Evolutionary conservation across 495 filamentous ascomycete species (phyloP), one percentile per base, ranked within the genome.

Genomic region (Aspergillus asperescens): DNA sequence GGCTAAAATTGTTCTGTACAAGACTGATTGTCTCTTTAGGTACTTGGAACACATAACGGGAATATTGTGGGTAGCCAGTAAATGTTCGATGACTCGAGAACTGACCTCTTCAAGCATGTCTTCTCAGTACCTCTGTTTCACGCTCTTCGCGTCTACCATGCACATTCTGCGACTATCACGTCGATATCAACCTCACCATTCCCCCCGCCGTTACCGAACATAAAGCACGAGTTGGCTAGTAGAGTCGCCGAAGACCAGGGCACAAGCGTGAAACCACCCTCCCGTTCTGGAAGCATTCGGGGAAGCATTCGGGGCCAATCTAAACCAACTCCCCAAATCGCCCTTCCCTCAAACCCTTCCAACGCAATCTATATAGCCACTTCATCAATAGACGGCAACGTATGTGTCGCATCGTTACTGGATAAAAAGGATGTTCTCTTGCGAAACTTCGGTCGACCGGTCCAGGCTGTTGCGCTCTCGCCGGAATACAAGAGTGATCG

Each of bases 11-110:
- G 13, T 27, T 38, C 27, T 23, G 9, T 24, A 15, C 24, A 5
- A 48, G 37, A 38, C 62, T 70, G 53, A 69, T 19, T 22, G 46
- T 4, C 12, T 60, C 32, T 58, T 24, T 69, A 94, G 89, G 86
- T 97, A 49, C 74, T 94, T 55, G 93, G 93, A 57, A 96, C 94
- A 4, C 93, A 98, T 68, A 96, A 95, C 71, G 93, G 93, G 57
- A 95, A 93, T 61, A 89, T 97, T 59, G 90, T 95, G 77, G 80
- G 87, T 75, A 34, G 28, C 48, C 24, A 46, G 42, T 20, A 46
- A 44, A 25, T 23, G 5, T n/a, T n/a, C 53, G 50, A 32, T 48
- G 15, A 19, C 9, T 22, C 37, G 22, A 50, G 15, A 38, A 52
- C 63, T 71, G 42, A 69, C 57, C 50, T 59, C 19, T 42, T 7